Conservation (phyloP, 2,329 filamentous ascomycete genomes). For the Clarireedia monteithiana region DNA sequence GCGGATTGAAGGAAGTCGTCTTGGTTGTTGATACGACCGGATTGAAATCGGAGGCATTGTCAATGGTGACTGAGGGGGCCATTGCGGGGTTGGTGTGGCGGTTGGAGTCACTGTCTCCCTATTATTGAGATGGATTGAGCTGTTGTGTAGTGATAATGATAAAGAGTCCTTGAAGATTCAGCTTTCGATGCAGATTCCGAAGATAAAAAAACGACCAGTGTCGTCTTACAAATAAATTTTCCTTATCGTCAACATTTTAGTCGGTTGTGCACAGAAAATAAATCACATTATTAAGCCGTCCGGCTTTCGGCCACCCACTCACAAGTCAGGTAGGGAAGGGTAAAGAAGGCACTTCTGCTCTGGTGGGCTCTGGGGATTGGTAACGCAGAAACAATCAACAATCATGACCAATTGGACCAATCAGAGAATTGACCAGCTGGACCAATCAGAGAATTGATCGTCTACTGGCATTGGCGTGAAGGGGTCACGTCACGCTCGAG, state of each 20-base stretch:
- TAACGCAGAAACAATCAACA: neutral
- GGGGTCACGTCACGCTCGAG: neutral
- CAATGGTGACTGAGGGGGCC: constrained; percentile 26
- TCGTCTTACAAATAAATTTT: neutral
- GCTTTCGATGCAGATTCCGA: neutral
- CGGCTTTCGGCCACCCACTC: neutral
- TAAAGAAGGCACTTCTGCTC: neutral
- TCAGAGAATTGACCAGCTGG: neutral
- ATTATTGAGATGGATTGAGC: neutral
- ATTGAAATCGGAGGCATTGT: constrained; percentile 27
- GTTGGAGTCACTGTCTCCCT: neutral
- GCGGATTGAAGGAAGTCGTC: constrained; percentile 26
- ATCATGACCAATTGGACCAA: neutral
- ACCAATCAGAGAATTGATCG: neutral
- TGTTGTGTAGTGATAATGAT: neutral
- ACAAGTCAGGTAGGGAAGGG: neutral
- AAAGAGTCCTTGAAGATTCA: neutral
- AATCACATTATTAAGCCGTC: neutral
- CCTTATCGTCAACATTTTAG: neutral
- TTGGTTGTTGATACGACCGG: constrained; percentile 16
- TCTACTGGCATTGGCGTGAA: neutral
- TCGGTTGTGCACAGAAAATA: neutral
- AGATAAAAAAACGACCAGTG: too few species aligned
- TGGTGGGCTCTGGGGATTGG: too few species aligned
- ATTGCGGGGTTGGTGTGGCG: constrained; percentile 14